Conservation (phyloP, 2,329 filamentous ascomycete genomes). For the Penicillium thymicola region DNA sequence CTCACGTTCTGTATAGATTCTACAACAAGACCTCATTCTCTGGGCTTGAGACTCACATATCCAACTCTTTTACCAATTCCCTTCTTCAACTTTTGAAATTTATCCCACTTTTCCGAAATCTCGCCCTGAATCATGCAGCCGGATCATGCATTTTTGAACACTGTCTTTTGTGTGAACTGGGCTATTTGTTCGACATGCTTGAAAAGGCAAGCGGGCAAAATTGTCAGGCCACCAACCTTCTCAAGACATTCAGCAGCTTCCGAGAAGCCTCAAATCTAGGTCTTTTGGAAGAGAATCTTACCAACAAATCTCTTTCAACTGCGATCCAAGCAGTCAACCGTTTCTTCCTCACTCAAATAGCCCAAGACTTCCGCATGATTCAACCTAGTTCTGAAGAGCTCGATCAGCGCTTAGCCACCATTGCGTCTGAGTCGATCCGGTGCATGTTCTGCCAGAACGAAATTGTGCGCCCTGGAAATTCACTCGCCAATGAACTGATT, state of each 20-base stretch:
- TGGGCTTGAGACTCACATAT: conserved; percentile 91
- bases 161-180: conserved; percentile 89
- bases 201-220: conserved; percentile 92
- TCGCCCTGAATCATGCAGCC: conserved; percentile 84
- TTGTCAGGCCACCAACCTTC: conserved; percentile 91
- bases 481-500: conserved; percentile 79
- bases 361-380: conserved; percentile 70
- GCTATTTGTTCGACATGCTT: conserved; percentile 96
- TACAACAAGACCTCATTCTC: conserved; percentile 94
- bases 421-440: conserved; percentile 58
- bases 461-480: conserved; percentile 72
- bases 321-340: conserved; percentile 85
- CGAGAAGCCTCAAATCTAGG: conserved; percentile 74
- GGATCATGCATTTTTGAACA: conserved; percentile 76
- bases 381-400: conserved; percentile 61
- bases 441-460: conserved; percentile 88
- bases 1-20: conserved; percentile 55
- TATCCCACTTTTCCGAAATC: conserved; percentile 80
- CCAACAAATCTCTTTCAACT: conserved; percentile 67
- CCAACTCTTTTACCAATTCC: conserved; percentile 93
- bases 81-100: conserved; percentile 89
- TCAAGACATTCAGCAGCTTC: conserved; percentile 83
- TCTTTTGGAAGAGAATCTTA: conserved; percentile 78
- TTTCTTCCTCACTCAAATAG: conserved; percentile 79
- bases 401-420: conserved; percentile 59